Evolutionary conservation across 129 eudicot genomes (phyloP), one percentile per base, ranked within the genome.

Genomic region (Chrysanthemum seticuspe): DNA sequence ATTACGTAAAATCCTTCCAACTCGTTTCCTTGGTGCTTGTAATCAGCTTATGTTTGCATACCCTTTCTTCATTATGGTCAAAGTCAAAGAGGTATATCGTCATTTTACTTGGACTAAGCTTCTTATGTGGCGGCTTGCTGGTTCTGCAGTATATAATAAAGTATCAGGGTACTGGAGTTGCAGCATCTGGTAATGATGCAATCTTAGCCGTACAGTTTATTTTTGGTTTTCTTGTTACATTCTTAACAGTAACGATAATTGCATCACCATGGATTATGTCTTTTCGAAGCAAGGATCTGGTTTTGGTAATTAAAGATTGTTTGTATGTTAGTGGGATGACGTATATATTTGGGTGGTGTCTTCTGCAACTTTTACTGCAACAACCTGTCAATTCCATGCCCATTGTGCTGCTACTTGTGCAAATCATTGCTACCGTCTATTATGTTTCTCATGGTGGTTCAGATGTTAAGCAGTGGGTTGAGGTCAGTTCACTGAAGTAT

Each of bases 311-410:
- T 21, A 84, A 66, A 78, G 90, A 82, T 79, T 82, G 74, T 48
- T 65, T 80, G 58, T 82, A 70, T 75, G 70, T 86, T 61, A 79
- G 80, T 79, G 98, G 97, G 54, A 80, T 76, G 73, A 76, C 83
- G 16, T 87, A 75, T 54, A n/a, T 86, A 56, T 81, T 79, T 13
- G 83, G 88, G 51, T 93, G 97, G 98, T 87, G 88, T 85, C 85
- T 93, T 64, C 71, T 93, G 44, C 98, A 93, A 82, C 85, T 90
- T 27, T 71, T 93, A 79, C 79, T 93, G 58, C 98, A 93, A 73
- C 86, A 90, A 80, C 89, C 98, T 2, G 71, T 83, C 53, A 93
- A 93, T 79, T 74, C 87, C 40, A 78, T 81, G 83, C 96, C 95
- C 10, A 51, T 90, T 29, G 73, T 64, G 12, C 68, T 90, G 78